Base-by-base conservation (phyloP, 805 yeast species). In the Candida silvatica region DNA sequence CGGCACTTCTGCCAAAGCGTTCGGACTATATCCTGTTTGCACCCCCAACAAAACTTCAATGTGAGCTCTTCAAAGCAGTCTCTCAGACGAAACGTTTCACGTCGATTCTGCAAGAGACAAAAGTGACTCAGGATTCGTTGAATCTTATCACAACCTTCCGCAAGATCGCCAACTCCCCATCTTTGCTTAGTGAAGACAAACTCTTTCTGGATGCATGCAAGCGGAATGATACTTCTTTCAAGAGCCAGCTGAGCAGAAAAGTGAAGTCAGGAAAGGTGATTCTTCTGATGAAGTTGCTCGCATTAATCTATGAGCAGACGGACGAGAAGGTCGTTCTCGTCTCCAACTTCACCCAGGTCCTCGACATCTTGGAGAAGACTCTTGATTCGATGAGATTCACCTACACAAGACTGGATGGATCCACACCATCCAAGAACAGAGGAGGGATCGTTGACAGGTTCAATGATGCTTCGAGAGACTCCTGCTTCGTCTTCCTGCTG, bases 321-420 rank as follows among this genome's bases (percentile, higher is more conserved):
- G 60, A 66, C 5, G 97, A 90, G 49, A 90, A 88, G 51, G 74
- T 80, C 3, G 96, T 90, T 1, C 56, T 90, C 18, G 82, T 88
- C 1, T 87, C 96, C 0, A 86, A 90, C 42, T 88, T 77, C 42
- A 90, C 97, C 0, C 80, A 83, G 47, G 86, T 95, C 0, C 64
- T 90, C 23, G 95, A 90, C 50, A 56, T 92, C 4, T 58, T 88
- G 14, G 86, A 85, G 49, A 54, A 58, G 4, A 45, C 80, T 3
- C 49, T 87, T 29, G 55, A 54, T 5, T 66, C 71, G 9, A 49
- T 71, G 19, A 66, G 70, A 30, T 46, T 78, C 41, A 49, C 71
- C 1, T 80, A 66, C 48, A 54, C 67, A 5, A 62, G 97, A 29
- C 57, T 92, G 5, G 98, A 92, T 58, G 98, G 98, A 0, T 66